Base-by-base conservation (phyloP, 352 stramenopile genomes). In the Pythium biforme region DNA sequence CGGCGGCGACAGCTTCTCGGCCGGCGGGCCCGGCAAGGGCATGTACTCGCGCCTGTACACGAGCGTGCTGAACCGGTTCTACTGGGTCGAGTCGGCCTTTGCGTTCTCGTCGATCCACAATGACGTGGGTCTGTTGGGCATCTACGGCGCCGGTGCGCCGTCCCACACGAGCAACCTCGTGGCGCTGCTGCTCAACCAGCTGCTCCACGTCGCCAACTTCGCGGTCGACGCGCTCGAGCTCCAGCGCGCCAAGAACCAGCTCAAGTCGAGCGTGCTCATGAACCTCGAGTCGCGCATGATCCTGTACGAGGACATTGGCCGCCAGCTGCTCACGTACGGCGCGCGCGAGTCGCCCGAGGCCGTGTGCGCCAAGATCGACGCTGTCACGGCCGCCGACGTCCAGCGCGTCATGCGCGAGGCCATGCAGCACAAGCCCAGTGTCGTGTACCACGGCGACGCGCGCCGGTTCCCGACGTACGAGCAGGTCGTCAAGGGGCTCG, bases 41-140 rank as follows among this genome's bases (percentile, higher is more conserved):
- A 99, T 99, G 97, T 99, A 99, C 78, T 98, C 95, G 51, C 90
- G 97, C 1, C 83, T 99, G 51, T 99, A 99, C 79, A 94, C 94
- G 52, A 90, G 79, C 68, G 96, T 99, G 46, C 76, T 99, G 22
- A 99, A 99, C 76, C 86, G 87, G 27, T 98, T 98, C 72, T 94
- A 95, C 72, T 99, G 96, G 97, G 96, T 98, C 52, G 97, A 99
- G 72, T 95, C 89, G n/a, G 93, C 94, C 10, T 97, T 99, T 71
- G 94, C 95, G 11, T 99, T 99, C 73, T 97, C 94, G 49, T 94
- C 86, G 22, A 98, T 99, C 64, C 94, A 99, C 76, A 79, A 89
- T 10, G 92, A 99, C 73, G 86, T 83, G 39, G 97, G 98, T 27
- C 66, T 99, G 9, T 81, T 99, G 55, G 97, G 97, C 27, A 98